These are phyloP conservation scores for Lagenaria siceraria DNA, from an alignment of 306 rosid genomes.

Conservation along the genomic window DNA sequence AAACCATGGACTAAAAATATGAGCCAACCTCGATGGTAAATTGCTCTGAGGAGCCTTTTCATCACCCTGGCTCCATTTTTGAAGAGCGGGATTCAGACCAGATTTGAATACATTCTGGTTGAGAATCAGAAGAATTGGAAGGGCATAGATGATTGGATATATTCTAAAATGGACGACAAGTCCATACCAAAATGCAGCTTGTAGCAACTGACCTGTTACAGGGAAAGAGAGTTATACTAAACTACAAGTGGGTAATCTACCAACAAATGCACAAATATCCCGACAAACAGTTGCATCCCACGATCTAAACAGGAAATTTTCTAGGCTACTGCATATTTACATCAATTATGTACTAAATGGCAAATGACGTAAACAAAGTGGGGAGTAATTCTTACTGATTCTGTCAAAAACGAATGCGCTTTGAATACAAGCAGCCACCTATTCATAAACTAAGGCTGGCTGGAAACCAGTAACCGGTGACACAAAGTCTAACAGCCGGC, in stretches of 20 bases:
- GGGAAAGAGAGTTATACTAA: slow-evolving; percentile 7
- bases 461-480: too few species aligned
- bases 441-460: too few species aligned
- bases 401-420: too few species aligned
- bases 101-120: slow-evolving; percentile 52
- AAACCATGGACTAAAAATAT: slow-evolving; percentile 21
- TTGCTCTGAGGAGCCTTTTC: slow-evolving; percentile 23
- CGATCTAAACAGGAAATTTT: neutral
- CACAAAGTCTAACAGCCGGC: too few species aligned
- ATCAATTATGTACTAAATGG: neutral
- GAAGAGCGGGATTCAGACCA: slow-evolving; percentile 48
- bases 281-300: neutral
- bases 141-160: slow-evolving; percentile 73
- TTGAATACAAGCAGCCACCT: too few species aligned
- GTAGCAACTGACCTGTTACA: slow-evolving; percentile 57
- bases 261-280: neutral
- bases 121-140: slow-evolving; percentile 69
- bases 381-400: too few species aligned
- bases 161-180: slow-evolving; percentile 87
- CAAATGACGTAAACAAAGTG: too few species aligned
- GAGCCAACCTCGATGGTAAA: slow-evolving; percentile 9
- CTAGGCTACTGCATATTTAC: neutral
- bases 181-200: slow-evolving; percentile 96
- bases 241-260: neutral
- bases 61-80: slow-evolving; percentile 39